Conservation (phyloP, 129 eudicot species). For the Saussurea involucrata region DNA sequence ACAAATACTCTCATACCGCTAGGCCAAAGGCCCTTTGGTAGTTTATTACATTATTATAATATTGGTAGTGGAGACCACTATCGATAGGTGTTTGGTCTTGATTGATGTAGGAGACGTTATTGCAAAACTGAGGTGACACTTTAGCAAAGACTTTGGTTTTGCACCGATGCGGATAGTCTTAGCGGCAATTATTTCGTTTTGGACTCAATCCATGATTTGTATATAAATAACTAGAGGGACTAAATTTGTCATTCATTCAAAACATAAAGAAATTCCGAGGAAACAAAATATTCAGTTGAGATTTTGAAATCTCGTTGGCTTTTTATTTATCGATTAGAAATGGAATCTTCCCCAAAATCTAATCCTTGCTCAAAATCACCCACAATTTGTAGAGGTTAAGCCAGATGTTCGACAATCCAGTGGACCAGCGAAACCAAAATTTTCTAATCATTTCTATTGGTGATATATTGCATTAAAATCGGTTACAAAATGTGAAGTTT, state of each 20-base stretch:
- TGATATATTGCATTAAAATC: neutral
- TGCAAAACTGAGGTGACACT: too few relatives aligned
- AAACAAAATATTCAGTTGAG: constrained; percentile 6
- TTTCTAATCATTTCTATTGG: neutral
- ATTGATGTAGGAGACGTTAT: too few relatives aligned
- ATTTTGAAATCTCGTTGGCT: neutral
- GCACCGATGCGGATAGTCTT: too few relatives aligned
- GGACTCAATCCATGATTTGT: too few relatives aligned
- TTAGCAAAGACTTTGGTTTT: too few relatives aligned
- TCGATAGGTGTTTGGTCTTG: too few relatives aligned
- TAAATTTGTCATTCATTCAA: neutral
- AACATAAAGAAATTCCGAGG: neutral
- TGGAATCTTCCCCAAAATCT: neutral
- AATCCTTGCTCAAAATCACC: neutral
- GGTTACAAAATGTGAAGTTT: constrained; percentile 21
- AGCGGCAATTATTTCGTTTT: too few relatives aligned
- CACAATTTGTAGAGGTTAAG: neutral
- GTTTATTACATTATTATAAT: too few relatives aligned
- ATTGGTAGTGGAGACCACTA: too few relatives aligned
- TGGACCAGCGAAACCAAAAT: constrained; percentile 18
- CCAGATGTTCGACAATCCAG: constrained; percentile 20
- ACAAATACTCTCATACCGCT: too few relatives aligned
- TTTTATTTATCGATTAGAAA: neutral
- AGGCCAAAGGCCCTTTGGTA: too few relatives aligned
- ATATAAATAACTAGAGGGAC: too few relatives aligned